Conservation (phyloP, 1,139 yeast genomes). For the Casaregolazyma lundiana region DNA sequence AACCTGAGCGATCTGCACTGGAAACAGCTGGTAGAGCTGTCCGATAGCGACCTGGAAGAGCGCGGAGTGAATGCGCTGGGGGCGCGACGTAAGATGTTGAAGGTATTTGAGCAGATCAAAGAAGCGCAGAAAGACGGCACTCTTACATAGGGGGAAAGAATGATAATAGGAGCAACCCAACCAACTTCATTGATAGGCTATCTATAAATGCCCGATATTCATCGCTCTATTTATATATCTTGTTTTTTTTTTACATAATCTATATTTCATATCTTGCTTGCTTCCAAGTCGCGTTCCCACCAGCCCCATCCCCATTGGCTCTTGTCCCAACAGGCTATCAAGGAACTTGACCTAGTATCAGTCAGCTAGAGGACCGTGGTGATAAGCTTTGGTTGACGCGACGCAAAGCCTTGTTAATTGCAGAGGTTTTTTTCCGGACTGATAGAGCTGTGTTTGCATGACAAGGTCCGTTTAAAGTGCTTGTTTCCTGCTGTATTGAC, state of each 20-base stretch:
- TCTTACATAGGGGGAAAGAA: background rate
- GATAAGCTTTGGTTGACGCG: background rate
- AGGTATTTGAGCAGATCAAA: conserved; percentile 82
- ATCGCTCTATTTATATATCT: too few species aligned
- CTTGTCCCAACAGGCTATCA: conserved; percentile 1
- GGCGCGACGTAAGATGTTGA: conserved; percentile 85
- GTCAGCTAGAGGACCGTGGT: background rate
- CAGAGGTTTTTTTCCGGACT: background rate
- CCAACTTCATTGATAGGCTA: too few species aligned
- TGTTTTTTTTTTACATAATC: too few species aligned
- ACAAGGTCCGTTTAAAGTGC: background rate
- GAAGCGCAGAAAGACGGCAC: conserved; percentile 30
- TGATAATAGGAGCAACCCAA: too few species aligned
- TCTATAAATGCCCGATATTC: too few species aligned
- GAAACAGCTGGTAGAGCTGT: conserved; percentile 69
- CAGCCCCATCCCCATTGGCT: conserved; percentile 1
- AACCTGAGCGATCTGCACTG: conserved; percentile 71
- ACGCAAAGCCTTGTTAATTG: background rate
- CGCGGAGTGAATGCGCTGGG: conserved; percentile 92
- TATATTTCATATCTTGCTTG: background rate
- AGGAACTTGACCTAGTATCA: background rate
- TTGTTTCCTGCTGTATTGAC: background rate
- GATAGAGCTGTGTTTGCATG: background rate
- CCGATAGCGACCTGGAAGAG: conserved; percentile 63
- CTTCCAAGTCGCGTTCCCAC: conserved; percentile 1